Percentiles rank a stretch among this genome's conserved stretches.
Evolutionary conservation across 2,329 filamentous ascomycete species (phyloP).

Genomic region (Colletotrichum neosansevieriae): DNA sequence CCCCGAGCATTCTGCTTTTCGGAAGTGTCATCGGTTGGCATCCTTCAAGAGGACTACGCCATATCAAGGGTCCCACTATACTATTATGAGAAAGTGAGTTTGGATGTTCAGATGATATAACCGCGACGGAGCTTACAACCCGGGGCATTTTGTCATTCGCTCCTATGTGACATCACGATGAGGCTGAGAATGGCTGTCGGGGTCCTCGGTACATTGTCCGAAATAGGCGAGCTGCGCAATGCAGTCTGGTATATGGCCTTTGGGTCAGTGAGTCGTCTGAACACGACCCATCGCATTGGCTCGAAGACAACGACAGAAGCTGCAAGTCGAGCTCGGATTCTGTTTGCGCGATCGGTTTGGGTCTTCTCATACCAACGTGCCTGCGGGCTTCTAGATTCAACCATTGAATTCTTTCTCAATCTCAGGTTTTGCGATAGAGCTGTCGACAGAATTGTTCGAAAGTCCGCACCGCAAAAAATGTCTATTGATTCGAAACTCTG

Average conservation of each 20-base stretch:
- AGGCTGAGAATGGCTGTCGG: background rate
- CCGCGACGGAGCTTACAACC: background rate
- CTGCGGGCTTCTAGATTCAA: too few relatives aligned
- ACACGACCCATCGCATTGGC: background rate
- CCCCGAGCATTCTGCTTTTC: background rate
- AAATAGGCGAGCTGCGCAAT: constrained; percentile 1
- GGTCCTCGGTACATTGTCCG: constrained; percentile 19
- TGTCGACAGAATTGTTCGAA: too few relatives aligned
- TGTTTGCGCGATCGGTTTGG: too few relatives aligned
- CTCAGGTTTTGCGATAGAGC: too few relatives aligned
- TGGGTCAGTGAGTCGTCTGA: background rate
- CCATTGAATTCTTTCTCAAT: too few relatives aligned
- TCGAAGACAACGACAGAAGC: background rate
- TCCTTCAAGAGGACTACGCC: background rate
- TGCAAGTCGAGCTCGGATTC: background rate
- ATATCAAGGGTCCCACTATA: background rate
- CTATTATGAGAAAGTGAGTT: background rate
- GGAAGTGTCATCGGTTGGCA: constrained; percentile 1
- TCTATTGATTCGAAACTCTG: too few relatives aligned
- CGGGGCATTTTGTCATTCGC: background rate
- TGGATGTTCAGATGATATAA: constrained; percentile 23
- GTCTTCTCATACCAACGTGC: too few relatives aligned
- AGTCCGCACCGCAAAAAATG: too few relatives aligned
- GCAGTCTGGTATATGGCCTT: background rate
- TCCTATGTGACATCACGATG: constrained; percentile 16